Evolutionary conservation across 768 basidiomycete species (phyloP), one percentile per base, ranked within the genome.

Genomic region (Pulveroboletus sp.): DNA sequence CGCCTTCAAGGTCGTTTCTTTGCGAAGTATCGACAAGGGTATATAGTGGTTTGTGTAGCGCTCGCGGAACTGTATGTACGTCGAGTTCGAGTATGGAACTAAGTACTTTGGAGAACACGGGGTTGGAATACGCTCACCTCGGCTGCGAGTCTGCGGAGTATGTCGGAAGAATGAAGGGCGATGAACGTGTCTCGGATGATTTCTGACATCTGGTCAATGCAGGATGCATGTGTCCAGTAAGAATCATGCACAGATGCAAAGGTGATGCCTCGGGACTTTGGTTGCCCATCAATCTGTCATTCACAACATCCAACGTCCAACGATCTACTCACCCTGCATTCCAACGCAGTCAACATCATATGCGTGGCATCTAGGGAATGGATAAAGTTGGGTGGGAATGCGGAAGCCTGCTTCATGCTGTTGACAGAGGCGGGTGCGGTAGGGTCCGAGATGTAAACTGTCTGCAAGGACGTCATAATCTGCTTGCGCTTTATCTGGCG

Each of bases 191-290:
- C 88, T 27, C 95, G 86, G 60, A 98, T 95, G 58, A 89, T 76
- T 41, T 74, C 76, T 0, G 91, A 89, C 93, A 98, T 95, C 45
- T 81, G 71, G 69, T 96, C 90, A 47, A 97, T 86, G 56, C 77
- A 80, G 39, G 73, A 80, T 0, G 96, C 87, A 63, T 99, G 96
- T 4, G 95, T 97, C 96, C 96, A 99, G 71, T 97, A 99, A 1
- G 96, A 98, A 64, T 99, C 96, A 64, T 99, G 96, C 10, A 99
- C 96, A 1, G 93, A 89, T 1, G 95, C 94, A 66, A 97, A 98
- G 0, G 85, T 84, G 57, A 99, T 62, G 33, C 74, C 76, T 60
- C 79, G 80, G 11, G 83, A 79, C 89, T 93, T 59, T 3, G 35
- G 15, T 46, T 9, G 11, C 33, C 11, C 30, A 8, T 66, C 39